Evolutionary conservation across 2,329 filamentous ascomycete genomes (phyloP), one percentile per base, ranked within the genome.

Genomic region (Arthrobotrys musiformis): DNA sequence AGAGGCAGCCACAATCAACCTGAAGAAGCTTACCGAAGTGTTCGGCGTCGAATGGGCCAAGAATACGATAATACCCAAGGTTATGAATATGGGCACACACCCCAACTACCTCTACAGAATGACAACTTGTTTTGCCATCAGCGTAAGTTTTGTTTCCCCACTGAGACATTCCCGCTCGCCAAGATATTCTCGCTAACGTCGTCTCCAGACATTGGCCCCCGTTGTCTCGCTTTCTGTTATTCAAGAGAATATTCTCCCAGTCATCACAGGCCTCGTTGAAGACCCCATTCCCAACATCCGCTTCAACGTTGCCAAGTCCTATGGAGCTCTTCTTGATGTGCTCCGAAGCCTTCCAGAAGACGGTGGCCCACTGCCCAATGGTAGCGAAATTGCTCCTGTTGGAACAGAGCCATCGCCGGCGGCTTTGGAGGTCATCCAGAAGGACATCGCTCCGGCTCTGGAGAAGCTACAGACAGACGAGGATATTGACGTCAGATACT

Each of bases 51-150:
- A 97, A 79, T 99, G 95, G 95, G 94, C 95, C 48, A 96, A 91
- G 84, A 92, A 94, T 83, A 93, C 94, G 54, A 99, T 99, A 82
- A 97, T 99, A 81, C 95, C 95, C 77, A 98, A 98, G 87, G 95
- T 99, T 79, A 95, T 97, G 88, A 92, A 92, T 40, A 98, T 99
- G 95, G 95, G 95, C 76, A 92, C 93, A 83, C 95, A 99, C 84
- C 93, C 94, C 78, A 99, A 99, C 86, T 99, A 99, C 84, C 91
- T 99, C 64, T 99, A 99, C 88, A 90, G 95, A 83, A 99, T 99
- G 95, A 99, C 95, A 8, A 99, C 95, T n/a, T 98, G 94, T 86
- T 99, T 99, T 84, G 95, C 95, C 79, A 96, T 99, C 80, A 94
- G 93, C 81, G 95, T 99, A 88, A 87, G 92, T 88, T 8, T 48